Percentiles rank a stretch among this genome's conserved stretches.
These are phyloP conservation scores for Rhodotorula sphaerocarpa DNA, from an alignment of 768 basidiomycete genomes.

Conservation along the genomic window DNA sequence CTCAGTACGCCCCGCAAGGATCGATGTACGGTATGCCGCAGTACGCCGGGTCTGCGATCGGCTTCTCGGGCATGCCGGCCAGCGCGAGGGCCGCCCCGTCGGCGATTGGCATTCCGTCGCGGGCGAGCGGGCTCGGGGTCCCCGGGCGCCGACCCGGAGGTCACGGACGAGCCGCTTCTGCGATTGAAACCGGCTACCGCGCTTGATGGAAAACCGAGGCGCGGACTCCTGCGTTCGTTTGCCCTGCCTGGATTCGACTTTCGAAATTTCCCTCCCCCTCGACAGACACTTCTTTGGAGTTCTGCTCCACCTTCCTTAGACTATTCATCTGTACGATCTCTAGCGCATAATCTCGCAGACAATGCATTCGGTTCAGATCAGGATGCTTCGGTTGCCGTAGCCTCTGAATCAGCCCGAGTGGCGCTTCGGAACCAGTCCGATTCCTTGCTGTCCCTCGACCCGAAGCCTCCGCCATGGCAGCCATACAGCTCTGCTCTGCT, in stretches of 20 bases:
- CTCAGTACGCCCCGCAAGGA: neutral
- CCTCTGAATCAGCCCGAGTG: too few species aligned
- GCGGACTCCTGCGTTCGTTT: too few species aligned
- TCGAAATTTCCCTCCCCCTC: too few species aligned
- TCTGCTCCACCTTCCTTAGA: too few species aligned
- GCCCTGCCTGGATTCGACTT: too few species aligned
- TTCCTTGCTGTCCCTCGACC: neutral
- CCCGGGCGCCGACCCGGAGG: neutral
- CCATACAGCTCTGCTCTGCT: constrained; percentile 11
- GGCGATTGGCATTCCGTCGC: neutral
- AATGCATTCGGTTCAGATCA: too few species aligned
- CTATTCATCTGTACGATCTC: too few species aligned
- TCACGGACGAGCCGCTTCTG: neutral
- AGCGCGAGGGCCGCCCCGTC: neutral
- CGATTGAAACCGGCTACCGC: neutral
- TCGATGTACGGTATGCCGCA: constrained; percentile 18
- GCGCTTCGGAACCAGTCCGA: too few species aligned
- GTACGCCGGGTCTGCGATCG: constrained; percentile 25
- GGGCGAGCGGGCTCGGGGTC: neutral
- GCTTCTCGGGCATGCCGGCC: neutral
- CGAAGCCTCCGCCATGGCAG: neutral
- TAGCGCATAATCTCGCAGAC: too few species aligned
- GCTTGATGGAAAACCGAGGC: too few species aligned
- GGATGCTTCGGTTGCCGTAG: too few species aligned
- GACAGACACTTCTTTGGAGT: neutral